These are phyloP conservation scores for Eudorina sp. DNA, from an alignment of 139 green algal species.

Conservation along the genomic window DNA sequence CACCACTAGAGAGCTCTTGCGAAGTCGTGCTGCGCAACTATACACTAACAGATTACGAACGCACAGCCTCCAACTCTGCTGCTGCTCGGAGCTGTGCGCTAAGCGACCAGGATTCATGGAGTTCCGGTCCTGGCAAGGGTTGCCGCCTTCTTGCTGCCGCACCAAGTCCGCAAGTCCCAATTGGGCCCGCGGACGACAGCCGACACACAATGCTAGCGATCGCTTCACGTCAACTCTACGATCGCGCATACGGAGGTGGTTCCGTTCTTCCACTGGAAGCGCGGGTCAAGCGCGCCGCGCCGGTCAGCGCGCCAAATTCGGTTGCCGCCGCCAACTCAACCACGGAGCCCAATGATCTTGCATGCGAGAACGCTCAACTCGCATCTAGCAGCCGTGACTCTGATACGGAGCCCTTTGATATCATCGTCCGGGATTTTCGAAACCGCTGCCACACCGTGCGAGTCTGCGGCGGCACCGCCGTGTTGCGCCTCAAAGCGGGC, in stretches of 20 bases:
- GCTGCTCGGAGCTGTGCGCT: neutral
- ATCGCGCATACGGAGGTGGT: neutral
- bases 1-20: neutral
- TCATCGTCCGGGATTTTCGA: slow-evolving; percentile 13
- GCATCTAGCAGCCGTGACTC: too few relatives aligned
- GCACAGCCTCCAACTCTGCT: neutral
- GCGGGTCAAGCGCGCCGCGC: neutral
- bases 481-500: neutral
- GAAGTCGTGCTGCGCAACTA: slow-evolving; percentile 26
- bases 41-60: slow-evolving; percentile 11
- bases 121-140: neutral
- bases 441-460: neutral
- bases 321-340: too few relatives aligned
- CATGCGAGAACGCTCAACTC: too few relatives aligned
- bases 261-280: slow-evolving; percentile 1
- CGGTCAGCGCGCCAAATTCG: too few relatives aligned
- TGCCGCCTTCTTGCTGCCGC: neutral
- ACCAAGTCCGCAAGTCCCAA: neutral
- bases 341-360: too few relatives aligned
- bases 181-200: neutral
- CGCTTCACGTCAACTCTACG: slow-evolving; percentile 9
- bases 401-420: slow-evolving; percentile 6
- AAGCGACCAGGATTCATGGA: neutral
- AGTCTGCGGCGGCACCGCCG: slow-evolving; percentile 5
- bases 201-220: neutral